These are phyloP conservation scores for Breynia disticha DNA, from an alignment of 441 rosid species.

Conservation along the genomic window DNA sequence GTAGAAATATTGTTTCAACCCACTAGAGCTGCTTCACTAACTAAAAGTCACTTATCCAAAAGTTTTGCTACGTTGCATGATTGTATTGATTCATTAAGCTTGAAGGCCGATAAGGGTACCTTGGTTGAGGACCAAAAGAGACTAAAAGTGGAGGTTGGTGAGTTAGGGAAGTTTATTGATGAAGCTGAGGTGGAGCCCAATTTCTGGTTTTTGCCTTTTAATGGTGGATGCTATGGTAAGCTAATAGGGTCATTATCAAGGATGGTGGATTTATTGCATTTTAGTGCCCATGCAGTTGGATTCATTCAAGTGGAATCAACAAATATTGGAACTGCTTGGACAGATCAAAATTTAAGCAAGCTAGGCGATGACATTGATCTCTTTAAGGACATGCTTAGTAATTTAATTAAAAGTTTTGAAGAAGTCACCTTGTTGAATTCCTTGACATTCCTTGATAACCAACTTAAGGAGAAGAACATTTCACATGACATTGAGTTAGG, in stretches of 20 bases:
- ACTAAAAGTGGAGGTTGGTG: slow-evolving; percentile 31
- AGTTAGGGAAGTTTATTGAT: slow-evolving; percentile 39
- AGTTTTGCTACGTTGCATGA: slow-evolving; percentile 33
- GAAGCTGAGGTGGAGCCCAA: slow-evolving; percentile 81
- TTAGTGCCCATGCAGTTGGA: slow-evolving; percentile 33
- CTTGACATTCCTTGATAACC: slow-evolving; percentile 30
- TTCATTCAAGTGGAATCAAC: slow-evolving; percentile 38
- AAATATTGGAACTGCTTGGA: slow-evolving; percentile 20
- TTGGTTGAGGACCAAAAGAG: slow-evolving; percentile 38
- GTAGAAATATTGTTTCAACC: slow-evolving; percentile 58
- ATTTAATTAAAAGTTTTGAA: slow-evolving; percentile 40
- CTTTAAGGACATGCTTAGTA: slow-evolving; percentile 29
- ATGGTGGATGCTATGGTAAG: slow-evolving; percentile 44
- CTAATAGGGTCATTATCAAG: slow-evolving; percentile 43
- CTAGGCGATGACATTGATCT: slow-evolving; percentile 40
- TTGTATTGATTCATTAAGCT: slow-evolving; percentile 32
- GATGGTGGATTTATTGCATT: slow-evolving; percentile 50
- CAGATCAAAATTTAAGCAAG: slow-evolving; percentile 17
- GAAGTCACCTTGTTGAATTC: slow-evolving; percentile 41
- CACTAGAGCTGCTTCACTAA: slow-evolving; percentile 56
- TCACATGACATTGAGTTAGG: slow-evolving; percentile 50
- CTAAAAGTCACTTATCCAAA: slow-evolving; percentile 42
- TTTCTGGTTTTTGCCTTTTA: slow-evolving; percentile 73
- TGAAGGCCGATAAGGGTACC: slow-evolving; percentile 19
- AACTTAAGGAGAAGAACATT: slow-evolving; percentile 22